phyloP scores from a whole-genome alignment of 1,284 basidiomycete species.

The Austroboletus novae-zelandiae region DNA sequence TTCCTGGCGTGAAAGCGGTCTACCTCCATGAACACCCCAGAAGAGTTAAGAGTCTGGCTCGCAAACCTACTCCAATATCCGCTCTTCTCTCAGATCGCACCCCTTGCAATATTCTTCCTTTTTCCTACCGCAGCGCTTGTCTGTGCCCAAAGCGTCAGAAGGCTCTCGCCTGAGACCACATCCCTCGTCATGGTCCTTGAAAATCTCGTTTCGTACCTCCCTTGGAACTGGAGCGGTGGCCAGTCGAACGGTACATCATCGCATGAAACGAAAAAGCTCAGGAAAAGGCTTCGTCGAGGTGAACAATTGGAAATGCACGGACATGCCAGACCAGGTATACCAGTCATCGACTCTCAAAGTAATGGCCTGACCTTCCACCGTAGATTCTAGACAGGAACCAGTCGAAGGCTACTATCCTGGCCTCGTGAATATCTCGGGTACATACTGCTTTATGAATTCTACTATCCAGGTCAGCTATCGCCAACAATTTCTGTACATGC shows the following conservation, averaged over 20 bases:
- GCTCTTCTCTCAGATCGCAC: constrained; percentile 51
- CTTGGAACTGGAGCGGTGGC: constrained; percentile 55
- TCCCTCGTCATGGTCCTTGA: constrained; percentile 56
- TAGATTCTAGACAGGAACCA: constrained; percentile 29
- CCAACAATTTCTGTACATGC: not conserved
- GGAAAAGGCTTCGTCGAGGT: constrained; percentile 51
- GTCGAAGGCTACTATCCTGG: constrained; percentile 70
- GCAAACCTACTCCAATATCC: constrained; percentile 23
- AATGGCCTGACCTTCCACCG: not conserved
- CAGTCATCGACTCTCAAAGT: not conserved
- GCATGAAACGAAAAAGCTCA: constrained; percentile 43
- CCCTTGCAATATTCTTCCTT: constrained; percentile 51
- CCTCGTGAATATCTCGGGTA: constrained; percentile 90
- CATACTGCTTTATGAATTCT: constrained; percentile 94
- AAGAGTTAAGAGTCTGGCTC: constrained; percentile 30
- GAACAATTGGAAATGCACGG: constrained; percentile 51
- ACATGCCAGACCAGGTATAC: constrained; percentile 29
- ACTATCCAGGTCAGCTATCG: constrained; percentile 71
- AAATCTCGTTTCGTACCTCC: constrained; percentile 45
- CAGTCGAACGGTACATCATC: constrained; percentile 29
- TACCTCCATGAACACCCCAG: constrained; percentile 33
- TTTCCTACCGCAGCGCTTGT: constrained; percentile 50
- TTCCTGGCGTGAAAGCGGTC: constrained; percentile 25
- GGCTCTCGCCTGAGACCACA: constrained; percentile 23
- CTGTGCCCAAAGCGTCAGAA: constrained; percentile 34